A percentile compares a stretch with the other conserved stretches of the same genome.
Evolutionary conservation across 805 yeast species (phyloP).

Genomic region (Lipomyces sp.): DNA sequence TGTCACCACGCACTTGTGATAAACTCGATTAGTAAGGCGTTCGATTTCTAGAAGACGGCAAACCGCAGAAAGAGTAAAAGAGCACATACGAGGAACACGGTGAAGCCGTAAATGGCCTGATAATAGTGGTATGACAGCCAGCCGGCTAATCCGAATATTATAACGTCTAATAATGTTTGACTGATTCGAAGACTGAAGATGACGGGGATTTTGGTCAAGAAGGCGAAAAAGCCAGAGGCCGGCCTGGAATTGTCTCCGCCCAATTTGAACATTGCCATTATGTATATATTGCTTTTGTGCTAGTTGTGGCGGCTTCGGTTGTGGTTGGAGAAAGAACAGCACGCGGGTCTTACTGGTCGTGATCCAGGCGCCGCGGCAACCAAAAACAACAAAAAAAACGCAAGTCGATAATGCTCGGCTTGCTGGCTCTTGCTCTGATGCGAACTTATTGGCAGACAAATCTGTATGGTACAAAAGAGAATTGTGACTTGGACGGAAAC

Average conservation of each 20-base stretch:
- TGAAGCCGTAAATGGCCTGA: slow-evolving; percentile 28
- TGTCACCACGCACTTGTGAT: slow-evolving; percentile 14
- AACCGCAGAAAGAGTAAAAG: neutral
- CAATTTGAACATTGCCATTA: neutral
- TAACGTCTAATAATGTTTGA: slow-evolving; percentile 19
- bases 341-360: no score
- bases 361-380: no score
- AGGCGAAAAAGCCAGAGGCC: neutral
- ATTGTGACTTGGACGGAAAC: no score
- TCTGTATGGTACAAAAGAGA: no score
- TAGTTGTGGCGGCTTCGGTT: no score
- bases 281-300: no score
- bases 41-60: neutral
- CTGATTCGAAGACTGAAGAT: slow-evolving; percentile 16
- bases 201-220: slow-evolving; percentile 8
- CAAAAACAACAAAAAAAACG: no score
- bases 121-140: slow-evolving; percentile 24
- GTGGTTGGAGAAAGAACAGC: no score
- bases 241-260: neutral
- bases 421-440: no score
- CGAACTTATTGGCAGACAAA: no score
- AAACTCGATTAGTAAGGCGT: neutral
- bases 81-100: slow-evolving; percentile 21
- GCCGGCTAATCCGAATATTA: slow-evolving; percentile 26
- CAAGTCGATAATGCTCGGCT: no score